A percentile compares a stretch with the other conserved stretches of the same genome.
Evolutionary conservation across 768 basidiomycete species (phyloP).

Genomic region (Russula vinacea): DNA sequence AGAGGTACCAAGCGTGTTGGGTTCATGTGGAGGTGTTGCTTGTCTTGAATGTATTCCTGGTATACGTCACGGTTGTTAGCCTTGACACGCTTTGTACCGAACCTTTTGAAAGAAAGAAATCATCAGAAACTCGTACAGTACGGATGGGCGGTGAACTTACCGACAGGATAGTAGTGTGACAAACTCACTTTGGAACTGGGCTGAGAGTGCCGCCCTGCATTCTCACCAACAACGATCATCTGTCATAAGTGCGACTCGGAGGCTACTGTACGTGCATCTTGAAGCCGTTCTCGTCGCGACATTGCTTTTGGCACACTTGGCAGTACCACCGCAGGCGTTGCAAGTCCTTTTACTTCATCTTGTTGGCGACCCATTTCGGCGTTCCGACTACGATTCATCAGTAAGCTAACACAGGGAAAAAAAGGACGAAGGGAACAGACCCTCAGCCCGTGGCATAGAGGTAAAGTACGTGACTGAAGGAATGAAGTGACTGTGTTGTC

Average conservation of each 20-base stretch:
- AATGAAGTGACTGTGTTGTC: too few species aligned
- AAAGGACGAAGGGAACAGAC: too few species aligned
- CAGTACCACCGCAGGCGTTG: slow-evolving; percentile 98
- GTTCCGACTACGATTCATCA: slow-evolving; percentile 77
- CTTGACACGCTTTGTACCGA: slow-evolving; percentile 90
- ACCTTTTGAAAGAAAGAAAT: slow-evolving; percentile 53
- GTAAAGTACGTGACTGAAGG: too few species aligned
- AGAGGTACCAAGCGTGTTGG: slow-evolving; percentile 96
- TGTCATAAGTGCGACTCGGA: slow-evolving; percentile 91
- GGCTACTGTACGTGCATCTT: slow-evolving; percentile 88
- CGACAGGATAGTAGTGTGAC: slow-evolving; percentile 84
- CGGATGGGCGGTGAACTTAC: slow-evolving; percentile 39
- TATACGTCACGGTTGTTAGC: slow-evolving; percentile 97
- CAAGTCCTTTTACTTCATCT: slow-evolving; percentile 96
- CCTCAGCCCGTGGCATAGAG: too few species aligned
- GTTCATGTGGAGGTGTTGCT: slow-evolving; percentile 96
- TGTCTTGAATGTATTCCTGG: slow-evolving; percentile 96
- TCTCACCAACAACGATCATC: slow-evolving; percentile 94
- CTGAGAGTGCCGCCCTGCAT: slow-evolving; percentile 76
- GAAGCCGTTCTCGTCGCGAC: slow-evolving; percentile 98
- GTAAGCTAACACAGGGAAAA: too few species aligned
- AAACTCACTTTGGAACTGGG: slow-evolving; percentile 87
- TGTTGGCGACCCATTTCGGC: slow-evolving; percentile 87
- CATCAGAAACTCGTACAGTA: slow-evolving; percentile 16
- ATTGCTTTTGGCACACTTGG: slow-evolving; percentile 99